Evolutionary conservation across 2,329 filamentous ascomycete species (phyloP).

Genomic region (Sordariomycetes sp.): DNA sequence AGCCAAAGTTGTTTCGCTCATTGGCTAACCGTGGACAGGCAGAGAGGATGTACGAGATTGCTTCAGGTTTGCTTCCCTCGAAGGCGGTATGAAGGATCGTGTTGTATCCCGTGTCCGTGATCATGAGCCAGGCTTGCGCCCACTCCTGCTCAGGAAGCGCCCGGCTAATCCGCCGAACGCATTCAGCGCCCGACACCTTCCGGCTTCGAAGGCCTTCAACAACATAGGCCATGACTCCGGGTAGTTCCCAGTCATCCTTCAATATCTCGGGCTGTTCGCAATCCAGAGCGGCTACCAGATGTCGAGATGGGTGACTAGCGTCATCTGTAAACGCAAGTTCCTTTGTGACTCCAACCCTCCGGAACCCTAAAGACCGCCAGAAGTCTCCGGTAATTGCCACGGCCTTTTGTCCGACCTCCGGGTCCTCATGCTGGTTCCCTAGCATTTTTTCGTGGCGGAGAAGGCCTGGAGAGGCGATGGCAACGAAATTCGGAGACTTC

Average conservation of each 20-base stretch:
- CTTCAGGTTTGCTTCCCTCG: neutral
- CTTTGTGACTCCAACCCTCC: neutral
- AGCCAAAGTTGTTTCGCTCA: neutral
- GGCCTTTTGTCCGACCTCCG: neutral
- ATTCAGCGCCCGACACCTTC: neutral
- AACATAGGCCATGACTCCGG: neutral
- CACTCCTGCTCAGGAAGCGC: too few relatives aligned
- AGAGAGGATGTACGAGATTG: neutral
- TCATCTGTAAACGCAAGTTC: neutral
- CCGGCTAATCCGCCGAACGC: neutral
- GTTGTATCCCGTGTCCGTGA: neutral
- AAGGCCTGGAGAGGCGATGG: too few relatives aligned
- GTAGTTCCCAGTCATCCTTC: too few relatives aligned
- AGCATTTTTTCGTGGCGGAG: too few relatives aligned
- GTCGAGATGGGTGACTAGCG: neutral
- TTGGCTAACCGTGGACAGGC: neutral
- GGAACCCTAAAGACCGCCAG: neutral
- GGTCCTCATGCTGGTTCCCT: too few relatives aligned
- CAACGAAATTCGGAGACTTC: neutral
- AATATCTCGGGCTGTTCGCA: neutral
- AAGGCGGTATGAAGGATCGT: neutral
- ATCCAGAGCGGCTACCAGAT: neutral
- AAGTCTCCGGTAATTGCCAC: neutral
- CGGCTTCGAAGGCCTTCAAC: neutral
- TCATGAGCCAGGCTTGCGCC: neutral